Conservation (phyloP, 2,329 filamentous ascomycete genomes). For the Sphaceloma murrayae region DNA sequence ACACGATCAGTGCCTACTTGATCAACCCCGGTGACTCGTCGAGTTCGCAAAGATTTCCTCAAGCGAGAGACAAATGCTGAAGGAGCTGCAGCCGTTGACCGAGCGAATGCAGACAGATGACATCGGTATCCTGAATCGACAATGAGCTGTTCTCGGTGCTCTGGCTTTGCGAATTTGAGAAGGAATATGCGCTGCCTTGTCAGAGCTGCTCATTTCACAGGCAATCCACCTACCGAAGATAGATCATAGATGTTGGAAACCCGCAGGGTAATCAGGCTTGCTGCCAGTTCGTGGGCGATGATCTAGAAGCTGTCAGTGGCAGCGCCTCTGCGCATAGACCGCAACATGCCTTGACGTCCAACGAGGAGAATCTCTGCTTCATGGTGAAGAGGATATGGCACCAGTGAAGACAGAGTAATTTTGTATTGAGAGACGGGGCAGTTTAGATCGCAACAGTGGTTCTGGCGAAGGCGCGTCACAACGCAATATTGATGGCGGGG, state of each 20-base stretch:
- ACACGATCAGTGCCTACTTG: constrained; percentile 92
- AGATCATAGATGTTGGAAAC: constrained; percentile 94
- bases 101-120: constrained; percentile 83
- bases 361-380: constrained; percentile 73
- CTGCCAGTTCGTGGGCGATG: constrained; percentile 84
- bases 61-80: constrained; percentile 77
- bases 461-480: no score
- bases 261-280: constrained; percentile 64
- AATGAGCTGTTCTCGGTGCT: constrained; percentile 78
- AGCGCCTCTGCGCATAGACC: no score
- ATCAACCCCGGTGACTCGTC: constrained; percentile 66
- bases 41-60: constrained; percentile 79
- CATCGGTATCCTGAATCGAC: constrained; percentile 94
- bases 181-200: constrained; percentile 69
- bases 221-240: constrained; percentile 51
- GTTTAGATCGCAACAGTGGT: background rate
- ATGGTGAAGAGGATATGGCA: constrained; percentile 35
- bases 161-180: constrained; percentile 86
- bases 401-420: background rate
- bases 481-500: constrained; percentile 17
- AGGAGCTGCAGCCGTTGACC: constrained; percentile 73
- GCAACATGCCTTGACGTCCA: constrained; percentile 58
- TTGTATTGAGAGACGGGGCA: background rate
- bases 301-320: constrained; percentile 48
- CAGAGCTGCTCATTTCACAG: background rate